Evolutionary conservation across 768 basidiomycete species (phyloP), one percentile per base, ranked within the genome.

Genomic region (Lentinula detonsa): DNA sequence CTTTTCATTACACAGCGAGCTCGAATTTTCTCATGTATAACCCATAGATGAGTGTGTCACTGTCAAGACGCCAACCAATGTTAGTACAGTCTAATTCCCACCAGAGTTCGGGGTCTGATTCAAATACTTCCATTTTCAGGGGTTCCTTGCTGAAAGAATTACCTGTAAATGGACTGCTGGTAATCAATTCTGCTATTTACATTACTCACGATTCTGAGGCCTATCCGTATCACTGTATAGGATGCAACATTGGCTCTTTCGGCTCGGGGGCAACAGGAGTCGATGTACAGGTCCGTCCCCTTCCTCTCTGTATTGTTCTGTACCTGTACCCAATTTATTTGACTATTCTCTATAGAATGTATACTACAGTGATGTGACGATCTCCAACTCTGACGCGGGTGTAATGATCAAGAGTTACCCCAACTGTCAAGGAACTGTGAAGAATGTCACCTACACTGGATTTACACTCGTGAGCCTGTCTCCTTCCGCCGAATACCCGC

Each of bases 41-140:
- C 4, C 70, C 49, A 73, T 66, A 23, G 66, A 69, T 43, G 68
- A 75, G 51, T 74, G 72, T 51, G 70, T 74, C 21, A 73, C 72
- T 0, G 69, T 74, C 62, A 74, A 75, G 57, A 51, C 70, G 2
- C 70, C 74, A 5, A 70, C 72, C 4, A 54, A 69, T 21, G 55
- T 56, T 21, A 9, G 39, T 54, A 33, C 0, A 45, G 11, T 11
- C 1, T 18, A 40, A 13, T 9, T 10, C 8, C 37, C 8, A 6
- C 18, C 3, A 4, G 43, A 28, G 2, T 16, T 23, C 37, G 37
- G 9, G 13, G 37, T 39, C 9, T 39, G 16, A 42, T 37, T n/a
- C 21, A 28, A 37, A 15, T 37, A 23, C 21, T 8, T 6, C 13
- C 5, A 13, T 28, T 23, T 40, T 16, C 16, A 56, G 55, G 64